These are phyloP conservation scores for Pestalotiopsis sp. DNA, from an alignment of 2,329 filamentous ascomycete genomes.

Conservation along the genomic window DNA sequence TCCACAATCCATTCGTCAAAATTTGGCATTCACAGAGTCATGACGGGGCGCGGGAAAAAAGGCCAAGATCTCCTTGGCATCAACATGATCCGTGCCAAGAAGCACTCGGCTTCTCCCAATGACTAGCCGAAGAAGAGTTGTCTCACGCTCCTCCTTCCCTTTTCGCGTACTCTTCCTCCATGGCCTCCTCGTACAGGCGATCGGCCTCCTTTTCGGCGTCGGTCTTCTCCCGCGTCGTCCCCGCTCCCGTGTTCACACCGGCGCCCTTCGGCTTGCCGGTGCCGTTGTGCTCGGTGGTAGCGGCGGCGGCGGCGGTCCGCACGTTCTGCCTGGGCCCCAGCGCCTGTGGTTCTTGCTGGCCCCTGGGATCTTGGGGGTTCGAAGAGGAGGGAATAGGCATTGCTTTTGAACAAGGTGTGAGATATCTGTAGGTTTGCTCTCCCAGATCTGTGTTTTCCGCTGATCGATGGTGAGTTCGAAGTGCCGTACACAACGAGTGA, in stretches of 20 bases:
- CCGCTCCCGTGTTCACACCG: constrained; percentile 52
- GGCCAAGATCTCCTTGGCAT: neutral
- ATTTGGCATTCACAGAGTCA: neutral
- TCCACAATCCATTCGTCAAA: neutral
- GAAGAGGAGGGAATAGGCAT: constrained; percentile 15
- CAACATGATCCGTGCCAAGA: neutral
- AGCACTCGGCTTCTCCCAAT: neutral
- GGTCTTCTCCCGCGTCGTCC: constrained; percentile 48
- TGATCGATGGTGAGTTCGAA: no score
- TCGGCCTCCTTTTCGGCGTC: constrained; percentile 53
- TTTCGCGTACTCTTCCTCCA: constrained; percentile 60
- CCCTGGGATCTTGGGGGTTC: neutral
- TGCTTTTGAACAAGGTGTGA: neutral
- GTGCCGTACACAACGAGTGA: no score
- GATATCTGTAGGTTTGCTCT: no score
- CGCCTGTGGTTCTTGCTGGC: neutral
- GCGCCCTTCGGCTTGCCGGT: constrained; percentile 37
- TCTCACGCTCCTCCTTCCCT: constrained; percentile 50
- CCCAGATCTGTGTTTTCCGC: no score
- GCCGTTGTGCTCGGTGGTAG: no score
- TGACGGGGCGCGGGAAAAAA: neutral
- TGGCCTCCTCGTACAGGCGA: constrained; percentile 51
- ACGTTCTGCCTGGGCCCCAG: neutral
- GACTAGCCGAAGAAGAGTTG: neutral
- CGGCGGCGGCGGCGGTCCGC: neutral